A percentile compares a stretch with the other conserved stretches of the same genome.
phyloP scores from a whole-genome alignment of 2,329 filamentous ascomycete genomes.

The Monilinia aucupariae region DNA sequence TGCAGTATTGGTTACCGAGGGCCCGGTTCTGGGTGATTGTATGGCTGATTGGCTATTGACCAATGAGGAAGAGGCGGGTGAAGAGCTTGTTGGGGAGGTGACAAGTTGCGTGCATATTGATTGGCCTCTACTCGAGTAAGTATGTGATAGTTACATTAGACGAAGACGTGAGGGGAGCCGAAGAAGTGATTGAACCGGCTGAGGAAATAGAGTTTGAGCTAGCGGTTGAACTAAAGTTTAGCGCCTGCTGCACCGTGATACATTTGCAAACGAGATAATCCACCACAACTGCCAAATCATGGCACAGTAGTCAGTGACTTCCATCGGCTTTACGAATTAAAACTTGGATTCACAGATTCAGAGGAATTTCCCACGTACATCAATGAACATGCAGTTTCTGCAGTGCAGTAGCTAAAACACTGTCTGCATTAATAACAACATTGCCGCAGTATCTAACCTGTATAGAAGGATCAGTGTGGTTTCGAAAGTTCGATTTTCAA shows the following conservation, averaged over 20 bases:
- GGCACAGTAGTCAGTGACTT: background rate
- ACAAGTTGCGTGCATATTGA: background rate
- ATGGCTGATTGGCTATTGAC: background rate
- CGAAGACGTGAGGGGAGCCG: background rate
- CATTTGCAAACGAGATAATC: conserved; percentile 25
- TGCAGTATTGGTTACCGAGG: conserved; percentile 16
- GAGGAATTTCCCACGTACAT: background rate
- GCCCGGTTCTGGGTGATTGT: conserved; percentile 12
- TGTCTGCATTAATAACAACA: conserved; percentile 23
- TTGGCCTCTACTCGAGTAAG: no score
- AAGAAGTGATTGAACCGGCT: background rate
- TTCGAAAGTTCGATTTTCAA: background rate
- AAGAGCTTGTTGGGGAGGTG: background rate
- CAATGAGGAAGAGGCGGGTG: conserved; percentile 4
- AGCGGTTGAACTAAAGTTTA: no score
- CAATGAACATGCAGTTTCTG: no score
- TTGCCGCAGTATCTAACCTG: conserved; percentile 33
- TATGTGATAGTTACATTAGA: background rate
- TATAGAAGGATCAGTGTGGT: conserved; percentile 4
- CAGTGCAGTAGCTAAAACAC: conserved; percentile 19
- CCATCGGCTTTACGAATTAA: background rate
- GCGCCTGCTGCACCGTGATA: conserved; percentile 14
- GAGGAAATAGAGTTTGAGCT: conserved; percentile 12
- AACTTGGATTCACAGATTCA: background rate
- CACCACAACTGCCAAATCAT: conserved; percentile 22